A percentile compares a stretch with the other conserved stretches of the same genome.
Conservation (phyloP, 306 rosid species). For the Calophaca sinica region DNA sequence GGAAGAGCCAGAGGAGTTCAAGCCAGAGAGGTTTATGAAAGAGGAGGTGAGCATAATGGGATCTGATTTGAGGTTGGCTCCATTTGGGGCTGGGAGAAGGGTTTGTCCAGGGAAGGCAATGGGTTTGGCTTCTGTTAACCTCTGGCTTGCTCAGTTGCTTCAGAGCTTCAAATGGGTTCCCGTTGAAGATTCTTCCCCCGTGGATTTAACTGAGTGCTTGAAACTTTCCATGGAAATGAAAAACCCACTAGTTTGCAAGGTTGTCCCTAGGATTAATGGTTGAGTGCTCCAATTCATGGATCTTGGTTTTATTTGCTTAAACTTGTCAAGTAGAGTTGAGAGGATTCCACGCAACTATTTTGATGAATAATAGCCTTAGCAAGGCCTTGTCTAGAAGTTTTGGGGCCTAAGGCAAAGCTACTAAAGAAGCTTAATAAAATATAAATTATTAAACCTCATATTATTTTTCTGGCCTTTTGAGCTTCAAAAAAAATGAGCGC, state of each 20-base stretch:
- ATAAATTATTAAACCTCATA: too few relatives aligned
- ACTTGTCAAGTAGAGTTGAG: too few relatives aligned
- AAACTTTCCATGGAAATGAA: constrained; percentile 90
- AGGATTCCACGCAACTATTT: too few relatives aligned
- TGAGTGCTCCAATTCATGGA: background rate
- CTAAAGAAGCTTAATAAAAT: too few relatives aligned
- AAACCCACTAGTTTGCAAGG: constrained; percentile 66
- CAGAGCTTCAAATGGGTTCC: constrained; percentile 65
- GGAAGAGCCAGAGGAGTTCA: constrained; percentile 54
- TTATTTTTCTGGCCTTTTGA: too few relatives aligned
- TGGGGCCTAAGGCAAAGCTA: too few relatives aligned
- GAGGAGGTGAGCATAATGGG: constrained; percentile 61
- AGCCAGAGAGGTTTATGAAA: constrained; percentile 63
- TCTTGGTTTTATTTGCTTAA: background rate
- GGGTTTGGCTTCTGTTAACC: constrained; percentile 78
- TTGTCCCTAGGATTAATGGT: constrained; percentile 56
- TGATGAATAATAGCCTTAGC: too few relatives aligned
- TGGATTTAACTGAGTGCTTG: constrained; percentile 64
- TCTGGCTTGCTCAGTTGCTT: constrained; percentile 77
- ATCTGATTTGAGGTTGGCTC: constrained; percentile 75
- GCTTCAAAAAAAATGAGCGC: too few relatives aligned
- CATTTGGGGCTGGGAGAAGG: constrained; percentile 81
- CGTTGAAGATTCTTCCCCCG: constrained; percentile 14
- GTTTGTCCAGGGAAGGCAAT: constrained; percentile 83
- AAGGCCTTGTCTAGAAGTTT: too few relatives aligned